Conservation (phyloP, 805 yeast species). For the Millerozyma miso region DNA sequence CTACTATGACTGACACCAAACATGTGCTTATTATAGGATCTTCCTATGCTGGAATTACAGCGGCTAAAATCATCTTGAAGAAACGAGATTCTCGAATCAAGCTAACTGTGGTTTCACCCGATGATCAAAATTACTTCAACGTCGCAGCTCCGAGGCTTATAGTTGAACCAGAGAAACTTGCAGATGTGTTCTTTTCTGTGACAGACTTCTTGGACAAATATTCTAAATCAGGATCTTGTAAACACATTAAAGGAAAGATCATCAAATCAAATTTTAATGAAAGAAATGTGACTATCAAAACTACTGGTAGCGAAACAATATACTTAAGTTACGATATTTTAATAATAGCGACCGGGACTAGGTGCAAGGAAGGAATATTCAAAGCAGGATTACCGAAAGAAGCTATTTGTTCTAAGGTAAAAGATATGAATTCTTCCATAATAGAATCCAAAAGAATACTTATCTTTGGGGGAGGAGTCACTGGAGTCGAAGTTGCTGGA, state of each 20-base stretch:
- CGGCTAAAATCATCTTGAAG: slow-evolving; percentile 18
- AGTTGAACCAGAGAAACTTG: slow-evolving; percentile 18
- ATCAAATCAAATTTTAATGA: slow-evolving; percentile 21
- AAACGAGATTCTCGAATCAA: slow-evolving; percentile 8
- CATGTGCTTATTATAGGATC: slow-evolving; percentile 33
- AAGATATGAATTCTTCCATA: slow-evolving; percentile 4
- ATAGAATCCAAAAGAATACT: slow-evolving; percentile 25
- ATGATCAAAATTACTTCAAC: slow-evolving; percentile 20
- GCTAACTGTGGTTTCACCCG: slow-evolving; percentile 24
- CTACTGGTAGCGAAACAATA: background rate
- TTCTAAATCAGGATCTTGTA: slow-evolving; percentile 11
- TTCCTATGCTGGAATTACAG: slow-evolving; percentile 28
- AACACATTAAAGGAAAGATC: slow-evolving; percentile 23
- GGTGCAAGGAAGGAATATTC: slow-evolving; percentile 17
- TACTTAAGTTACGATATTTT: slow-evolving; percentile 25
- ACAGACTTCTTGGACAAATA: slow-evolving; percentile 13
- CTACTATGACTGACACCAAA: slow-evolving; percentile 1
- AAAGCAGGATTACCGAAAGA: slow-evolving; percentile 10
- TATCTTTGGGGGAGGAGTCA: slow-evolving; percentile 36
- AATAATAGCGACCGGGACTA: slow-evolving; percentile 33
- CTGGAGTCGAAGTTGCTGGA: slow-evolving; percentile 37
- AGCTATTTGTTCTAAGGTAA: background rate
- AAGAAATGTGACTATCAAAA: slow-evolving; percentile 12
- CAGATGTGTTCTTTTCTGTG: slow-evolving; percentile 15
- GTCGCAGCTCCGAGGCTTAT: slow-evolving; percentile 31